phyloP scores from a whole-genome alignment of 2,329 filamentous ascomycete genomes.

The Xylaria sp. region DNA sequence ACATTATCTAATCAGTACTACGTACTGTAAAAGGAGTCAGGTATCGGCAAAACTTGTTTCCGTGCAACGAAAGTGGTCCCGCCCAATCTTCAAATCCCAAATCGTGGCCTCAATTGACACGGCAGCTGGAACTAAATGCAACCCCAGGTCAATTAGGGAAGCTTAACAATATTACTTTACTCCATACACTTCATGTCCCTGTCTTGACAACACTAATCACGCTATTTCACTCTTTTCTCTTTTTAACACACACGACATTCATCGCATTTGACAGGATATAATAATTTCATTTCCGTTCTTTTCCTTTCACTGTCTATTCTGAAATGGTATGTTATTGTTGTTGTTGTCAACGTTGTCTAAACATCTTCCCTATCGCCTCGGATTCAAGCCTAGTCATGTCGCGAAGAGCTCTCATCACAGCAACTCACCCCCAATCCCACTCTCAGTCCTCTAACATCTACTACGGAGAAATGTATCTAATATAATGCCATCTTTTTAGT shows the following conservation, averaged over 20 bases:
- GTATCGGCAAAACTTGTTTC: conserved; percentile 35
- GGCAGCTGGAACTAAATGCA: conserved; percentile 38
- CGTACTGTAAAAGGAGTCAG: not conserved
- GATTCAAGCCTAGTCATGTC: conserved; percentile 11
- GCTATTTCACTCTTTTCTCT: conserved; percentile 4
- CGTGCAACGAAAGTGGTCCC: conserved; percentile 2
- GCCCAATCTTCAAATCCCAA: conserved; percentile 37
- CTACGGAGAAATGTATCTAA: conserved; percentile 18
- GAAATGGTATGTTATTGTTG: conserved; percentile 35
- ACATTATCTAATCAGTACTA: no score
- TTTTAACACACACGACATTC: conserved; percentile 50
- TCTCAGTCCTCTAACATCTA: conserved; percentile 12
- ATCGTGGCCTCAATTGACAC: conserved; percentile 53
- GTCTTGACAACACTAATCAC: conserved; percentile 21
- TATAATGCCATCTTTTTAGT: conserved; percentile 51
- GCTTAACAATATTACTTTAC: conserved; percentile 40
- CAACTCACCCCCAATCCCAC: not conserved
- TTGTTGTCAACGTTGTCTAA: not conserved
- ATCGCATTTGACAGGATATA: conserved; percentile 12
- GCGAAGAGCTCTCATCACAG: conserved; percentile 30
- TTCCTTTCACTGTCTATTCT: conserved; percentile 13
- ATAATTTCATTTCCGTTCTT: conserved; percentile 7
- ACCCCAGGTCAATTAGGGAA: conserved; percentile 50
- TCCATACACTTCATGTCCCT: conserved; percentile 36
- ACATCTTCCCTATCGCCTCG: not conserved